Conservation (phyloP, 129 eudicot genomes). For the Centrapalus pauciflorus region DNA sequence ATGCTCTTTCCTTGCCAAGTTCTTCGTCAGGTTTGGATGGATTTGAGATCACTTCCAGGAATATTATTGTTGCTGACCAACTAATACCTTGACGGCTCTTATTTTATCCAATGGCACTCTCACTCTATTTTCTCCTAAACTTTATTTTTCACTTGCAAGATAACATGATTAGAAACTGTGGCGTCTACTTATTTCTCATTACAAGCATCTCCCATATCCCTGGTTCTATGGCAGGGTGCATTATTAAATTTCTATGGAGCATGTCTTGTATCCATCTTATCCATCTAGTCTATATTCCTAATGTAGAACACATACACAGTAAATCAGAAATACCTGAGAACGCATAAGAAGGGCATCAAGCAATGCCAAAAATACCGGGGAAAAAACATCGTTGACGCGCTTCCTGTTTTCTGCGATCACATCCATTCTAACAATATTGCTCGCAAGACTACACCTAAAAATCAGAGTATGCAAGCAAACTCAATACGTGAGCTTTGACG, state of each 20-base stretch:
- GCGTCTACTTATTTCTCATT: no score
- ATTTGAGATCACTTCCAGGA: no score
- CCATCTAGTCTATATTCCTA: not conserved
- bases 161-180: no score
- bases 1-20: not conserved
- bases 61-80: no score
- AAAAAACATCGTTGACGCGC: conserved; percentile 43
- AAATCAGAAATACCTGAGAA: conserved; percentile 56
- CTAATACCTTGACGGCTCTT: no score
- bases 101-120: no score
- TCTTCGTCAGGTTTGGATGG: no score
- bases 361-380: conserved; percentile 74
- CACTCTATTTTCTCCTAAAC: no score
- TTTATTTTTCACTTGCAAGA: no score
- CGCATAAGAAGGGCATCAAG: conserved; percentile 86
- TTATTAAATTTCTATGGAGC: not conserved
- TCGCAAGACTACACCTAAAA: conserved; percentile 81
- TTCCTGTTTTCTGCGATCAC: conserved; percentile 37
- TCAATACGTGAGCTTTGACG: conserved; percentile 7
- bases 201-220: no score
- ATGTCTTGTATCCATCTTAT: not conserved
- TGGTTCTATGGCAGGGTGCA: not conserved
- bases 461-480: conserved; percentile 1
- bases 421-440: conserved; percentile 64
- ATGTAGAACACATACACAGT: not conserved